Evolutionary conservation across 495 filamentous ascomycete species (phyloP).

Genomic region (Poronia punctata): DNA sequence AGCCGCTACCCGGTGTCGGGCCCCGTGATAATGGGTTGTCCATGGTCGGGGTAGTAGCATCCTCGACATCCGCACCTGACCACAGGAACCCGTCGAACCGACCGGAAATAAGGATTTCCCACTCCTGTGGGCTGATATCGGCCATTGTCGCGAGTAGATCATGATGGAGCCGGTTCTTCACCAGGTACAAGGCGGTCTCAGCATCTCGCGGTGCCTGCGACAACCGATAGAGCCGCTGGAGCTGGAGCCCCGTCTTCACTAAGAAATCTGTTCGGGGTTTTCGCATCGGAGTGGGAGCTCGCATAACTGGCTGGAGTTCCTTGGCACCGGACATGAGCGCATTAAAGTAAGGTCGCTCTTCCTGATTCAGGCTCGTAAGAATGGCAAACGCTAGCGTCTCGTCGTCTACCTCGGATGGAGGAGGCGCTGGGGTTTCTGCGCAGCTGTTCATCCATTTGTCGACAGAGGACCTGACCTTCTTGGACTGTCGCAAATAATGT

Average conservation of each 20-base stretch:
- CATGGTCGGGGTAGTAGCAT: slow-evolving; percentile 28
- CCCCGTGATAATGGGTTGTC: slow-evolving; percentile 47
- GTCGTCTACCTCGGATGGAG: slow-evolving; percentile 81
- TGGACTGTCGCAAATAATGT: slow-evolving; percentile 80
- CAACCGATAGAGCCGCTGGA: slow-evolving; percentile 81
- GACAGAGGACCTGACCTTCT: slow-evolving; percentile 76
- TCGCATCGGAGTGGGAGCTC: slow-evolving; percentile 50
- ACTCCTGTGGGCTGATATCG: slow-evolving; percentile 78
- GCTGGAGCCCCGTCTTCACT: slow-evolving; percentile 60
- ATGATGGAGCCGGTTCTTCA: slow-evolving; percentile 75
- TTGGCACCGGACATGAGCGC: slow-evolving; percentile 66
- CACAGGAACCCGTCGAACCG: slow-evolving; percentile 97
- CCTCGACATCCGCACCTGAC: slow-evolving; percentile 73
- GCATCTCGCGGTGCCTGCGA: slow-evolving; percentile 65
- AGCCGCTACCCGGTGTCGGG: slow-evolving; percentile 43
- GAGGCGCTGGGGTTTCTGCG: slow-evolving; percentile 59
- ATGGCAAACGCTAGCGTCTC: slow-evolving; percentile 91
- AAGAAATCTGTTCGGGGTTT: slow-evolving; percentile 61
- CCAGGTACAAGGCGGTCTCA: slow-evolving; percentile 80
- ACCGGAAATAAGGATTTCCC: slow-evolving; percentile 93
- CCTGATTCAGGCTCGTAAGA: slow-evolving; percentile 71
- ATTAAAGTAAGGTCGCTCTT: slow-evolving; percentile 71
- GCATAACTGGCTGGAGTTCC: slow-evolving; percentile 45
- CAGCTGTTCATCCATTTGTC: slow-evolving; percentile 80
- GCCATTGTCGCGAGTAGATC: slow-evolving; percentile 81